phyloP scores from a whole-genome alignment of 116 monocot genomes.

The Posidonia oceanica region DNA sequence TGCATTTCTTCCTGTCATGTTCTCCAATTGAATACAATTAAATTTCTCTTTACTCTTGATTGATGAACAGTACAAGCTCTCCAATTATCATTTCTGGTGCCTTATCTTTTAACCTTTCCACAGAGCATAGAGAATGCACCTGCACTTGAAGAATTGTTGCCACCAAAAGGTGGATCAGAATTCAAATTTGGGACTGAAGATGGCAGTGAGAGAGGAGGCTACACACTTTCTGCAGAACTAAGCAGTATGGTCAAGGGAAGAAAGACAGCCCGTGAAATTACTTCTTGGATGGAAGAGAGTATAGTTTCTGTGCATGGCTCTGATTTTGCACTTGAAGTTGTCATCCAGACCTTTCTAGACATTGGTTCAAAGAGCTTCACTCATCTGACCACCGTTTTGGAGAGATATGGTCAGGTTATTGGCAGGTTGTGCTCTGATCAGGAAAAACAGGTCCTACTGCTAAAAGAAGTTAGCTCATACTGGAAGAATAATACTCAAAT shows the following conservation, averaged over 20 bases:
- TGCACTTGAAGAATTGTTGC: conserved; percentile 68
- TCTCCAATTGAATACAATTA: no score
- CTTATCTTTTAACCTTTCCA: neutral
- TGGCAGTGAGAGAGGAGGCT: conserved; percentile 22
- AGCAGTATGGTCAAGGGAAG: conserved; percentile 52
- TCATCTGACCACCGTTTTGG: conserved; percentile 85
- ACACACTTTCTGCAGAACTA: conserved; percentile 55
- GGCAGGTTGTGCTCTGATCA: conserved; percentile 50
- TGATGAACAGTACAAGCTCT: neutral
- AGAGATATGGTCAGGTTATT: conserved; percentile 87
- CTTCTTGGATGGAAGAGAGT: conserved; percentile 62
- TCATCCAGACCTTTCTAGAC: conserved; percentile 75
- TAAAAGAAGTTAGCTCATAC: conserved; percentile 64
- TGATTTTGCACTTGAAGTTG: conserved; percentile 59
- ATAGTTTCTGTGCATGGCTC: conserved; percentile 50
- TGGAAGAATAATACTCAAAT: conserved; percentile 94
- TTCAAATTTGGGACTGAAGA: conserved; percentile 52
- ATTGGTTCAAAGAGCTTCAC: conserved; percentile 99
- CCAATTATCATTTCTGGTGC: neutral
- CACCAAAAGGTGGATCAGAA: conserved; percentile 60
- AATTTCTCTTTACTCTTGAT: no score
- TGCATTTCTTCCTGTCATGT: no score
- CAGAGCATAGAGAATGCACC: conserved; percentile 82
- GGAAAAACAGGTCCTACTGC: conserved; percentile 46
- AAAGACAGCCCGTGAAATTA: conserved; percentile 53